phyloP scores from a whole-genome alignment of 2,329 filamentous ascomycete genomes.

The Corniculantispora saksenae region DNA sequence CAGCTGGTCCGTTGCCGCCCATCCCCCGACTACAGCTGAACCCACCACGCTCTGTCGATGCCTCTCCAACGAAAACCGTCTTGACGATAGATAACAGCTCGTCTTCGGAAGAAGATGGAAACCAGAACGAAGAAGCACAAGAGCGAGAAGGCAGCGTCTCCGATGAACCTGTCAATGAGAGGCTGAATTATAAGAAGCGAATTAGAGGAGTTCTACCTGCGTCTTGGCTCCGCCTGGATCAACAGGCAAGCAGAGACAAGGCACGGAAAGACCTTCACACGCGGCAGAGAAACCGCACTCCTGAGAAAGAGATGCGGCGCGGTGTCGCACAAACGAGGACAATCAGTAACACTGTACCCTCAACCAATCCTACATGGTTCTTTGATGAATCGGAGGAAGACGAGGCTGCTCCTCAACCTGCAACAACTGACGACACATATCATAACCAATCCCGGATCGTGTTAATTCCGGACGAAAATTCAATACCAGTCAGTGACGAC shows the following conservation, averaged over 20 bases:
- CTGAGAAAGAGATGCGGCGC: constrained; percentile 42
- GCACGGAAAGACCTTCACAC: constrained; percentile 30
- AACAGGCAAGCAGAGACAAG: constrained; percentile 40
- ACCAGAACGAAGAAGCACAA: neutral
- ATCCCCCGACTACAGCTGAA: constrained; percentile 16
- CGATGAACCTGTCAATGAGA: constrained; percentile 41
- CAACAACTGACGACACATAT: constrained; percentile 27
- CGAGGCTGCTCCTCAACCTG: constrained; percentile 24
- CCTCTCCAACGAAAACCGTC: neutral
- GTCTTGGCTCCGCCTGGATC: constrained; percentile 66
- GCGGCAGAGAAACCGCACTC: constrained; percentile 34
- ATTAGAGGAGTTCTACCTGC: constrained; percentile 65
- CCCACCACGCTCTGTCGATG: neutral
- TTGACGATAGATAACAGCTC: constrained; percentile 12
- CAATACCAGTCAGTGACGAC: constrained; percentile 13
- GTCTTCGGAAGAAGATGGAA: neutral
- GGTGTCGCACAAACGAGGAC: constrained; percentile 51
- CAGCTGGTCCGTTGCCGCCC: constrained; percentile 9
- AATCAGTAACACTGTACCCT: constrained; percentile 27
- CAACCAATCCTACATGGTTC: constrained; percentile 36
- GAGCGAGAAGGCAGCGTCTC: constrained; percentile 22
- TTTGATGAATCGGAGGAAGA: constrained; percentile 51
- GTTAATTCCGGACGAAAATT: constrained; percentile 21
- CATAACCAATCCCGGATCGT: constrained; percentile 31
- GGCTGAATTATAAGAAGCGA: constrained; percentile 42